phyloP scores from a whole-genome alignment of 768 basidiomycete species.

The Tremella yokohamensis region DNA sequence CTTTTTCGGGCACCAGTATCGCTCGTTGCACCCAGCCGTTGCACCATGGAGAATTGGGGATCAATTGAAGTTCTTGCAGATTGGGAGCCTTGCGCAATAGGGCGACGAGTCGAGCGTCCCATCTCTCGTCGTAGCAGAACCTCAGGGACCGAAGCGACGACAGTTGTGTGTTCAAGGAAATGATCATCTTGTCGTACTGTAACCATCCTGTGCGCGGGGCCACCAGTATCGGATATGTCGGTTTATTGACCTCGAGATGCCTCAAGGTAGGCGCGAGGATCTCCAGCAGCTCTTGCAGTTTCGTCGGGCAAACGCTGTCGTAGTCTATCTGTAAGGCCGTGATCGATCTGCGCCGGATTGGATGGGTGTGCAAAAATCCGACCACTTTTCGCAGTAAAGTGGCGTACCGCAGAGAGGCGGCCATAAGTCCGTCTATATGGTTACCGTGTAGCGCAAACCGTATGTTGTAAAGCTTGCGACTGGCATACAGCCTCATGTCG shows the following conservation, averaged over 20 bases:
- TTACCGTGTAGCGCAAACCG: too few species aligned
- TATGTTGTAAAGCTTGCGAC: too few species aligned
- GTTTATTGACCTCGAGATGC: too few species aligned
- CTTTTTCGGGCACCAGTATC: background rate
- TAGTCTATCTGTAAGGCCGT: too few species aligned
- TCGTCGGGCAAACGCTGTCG: too few species aligned
- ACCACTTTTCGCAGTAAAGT: too few species aligned
- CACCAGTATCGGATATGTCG: too few species aligned
- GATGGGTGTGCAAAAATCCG: too few species aligned
- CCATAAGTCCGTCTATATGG: too few species aligned
- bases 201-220: background rate
- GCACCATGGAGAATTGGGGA: background rate
- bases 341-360: too few species aligned
- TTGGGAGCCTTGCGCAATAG: background rate
- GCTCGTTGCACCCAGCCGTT: background rate
- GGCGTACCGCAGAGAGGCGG: too few species aligned
- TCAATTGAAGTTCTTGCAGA: background rate
- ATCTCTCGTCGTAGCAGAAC: background rate
- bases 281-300: constrained; percentile 3
- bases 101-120: background rate
- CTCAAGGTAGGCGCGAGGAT: background rate
- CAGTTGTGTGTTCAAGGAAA: background rate
- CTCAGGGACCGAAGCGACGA: background rate
- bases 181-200: background rate
- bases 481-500: too few species aligned